Conservation (phyloP, 2,329 filamentous ascomycete species). For the Pseudocercospora musae region DNA sequence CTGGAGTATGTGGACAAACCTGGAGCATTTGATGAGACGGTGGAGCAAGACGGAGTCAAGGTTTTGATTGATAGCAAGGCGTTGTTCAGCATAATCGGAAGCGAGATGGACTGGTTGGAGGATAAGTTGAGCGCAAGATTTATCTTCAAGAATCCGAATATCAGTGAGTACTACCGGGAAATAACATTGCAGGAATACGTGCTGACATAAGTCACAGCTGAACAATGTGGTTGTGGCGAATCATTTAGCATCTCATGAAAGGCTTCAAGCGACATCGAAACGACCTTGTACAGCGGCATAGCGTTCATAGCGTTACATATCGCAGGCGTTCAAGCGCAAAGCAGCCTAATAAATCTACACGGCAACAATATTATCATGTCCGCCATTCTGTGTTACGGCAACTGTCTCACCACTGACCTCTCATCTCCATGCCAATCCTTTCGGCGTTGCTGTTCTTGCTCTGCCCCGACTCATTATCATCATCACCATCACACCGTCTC, state of each 20-base stretch:
- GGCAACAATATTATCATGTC: background rate
- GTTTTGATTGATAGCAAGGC: constrained; percentile 97
- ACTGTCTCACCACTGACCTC: background rate
- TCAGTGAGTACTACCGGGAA: constrained; percentile 66
- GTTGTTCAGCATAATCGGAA: constrained; percentile 95
- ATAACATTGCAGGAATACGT: background rate
- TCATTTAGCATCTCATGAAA: constrained; percentile 67
- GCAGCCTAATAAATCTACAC: background rate
- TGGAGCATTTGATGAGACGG: constrained; percentile 80
- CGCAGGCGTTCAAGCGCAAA: background rate
- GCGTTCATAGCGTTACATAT: background rate
- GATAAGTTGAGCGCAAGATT: constrained; percentile 91
- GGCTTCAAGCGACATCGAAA: background rate
- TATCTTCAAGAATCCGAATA: constrained; percentile 95
- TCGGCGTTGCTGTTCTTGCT: background rate
- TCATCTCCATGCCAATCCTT: background rate
- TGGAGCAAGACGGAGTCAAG: constrained; percentile 94
- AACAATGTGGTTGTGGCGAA: constrained; percentile 93
- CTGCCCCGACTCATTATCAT: background rate
- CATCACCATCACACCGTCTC: background rate
- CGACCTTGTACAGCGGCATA: constrained; percentile 7
- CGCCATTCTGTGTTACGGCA: background rate
- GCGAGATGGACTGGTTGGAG: constrained; percentile 98
- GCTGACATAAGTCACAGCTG: constrained; percentile 59
- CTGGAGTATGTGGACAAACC: constrained; percentile 93